phyloP scores from a whole-genome alignment of 129 eudicot species.

The Artemisia annua region DNA sequence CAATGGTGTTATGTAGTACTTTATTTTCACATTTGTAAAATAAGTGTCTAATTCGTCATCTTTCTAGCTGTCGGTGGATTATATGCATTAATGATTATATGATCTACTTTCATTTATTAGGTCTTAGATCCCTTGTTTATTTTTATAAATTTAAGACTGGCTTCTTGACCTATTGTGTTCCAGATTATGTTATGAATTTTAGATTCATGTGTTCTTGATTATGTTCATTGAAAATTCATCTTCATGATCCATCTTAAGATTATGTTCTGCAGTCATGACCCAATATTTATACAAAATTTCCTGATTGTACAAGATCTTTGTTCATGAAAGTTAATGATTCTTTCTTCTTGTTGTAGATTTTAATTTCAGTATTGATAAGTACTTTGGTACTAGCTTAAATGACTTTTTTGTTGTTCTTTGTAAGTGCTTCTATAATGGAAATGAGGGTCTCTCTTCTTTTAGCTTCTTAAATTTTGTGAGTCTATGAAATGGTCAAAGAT shows the following conservation, averaged over 20 bases:
- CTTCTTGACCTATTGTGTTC: conserved; percentile 4
- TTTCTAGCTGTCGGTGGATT: conserved; percentile 15
- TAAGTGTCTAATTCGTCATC: conserved; percentile 11
- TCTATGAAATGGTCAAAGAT: no score
- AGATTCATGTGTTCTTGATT: conserved; percentile 10
- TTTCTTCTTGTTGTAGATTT: neutral
- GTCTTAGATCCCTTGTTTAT: conserved; percentile 8
- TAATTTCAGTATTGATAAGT: neutral
- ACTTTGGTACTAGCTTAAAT: neutral
- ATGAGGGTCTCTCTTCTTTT: neutral
- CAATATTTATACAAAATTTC: no score
- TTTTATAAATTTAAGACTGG: neutral
- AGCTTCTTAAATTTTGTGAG: no score
- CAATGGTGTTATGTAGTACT: conserved; percentile 6
- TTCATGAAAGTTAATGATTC: neutral
- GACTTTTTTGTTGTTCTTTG: neutral
- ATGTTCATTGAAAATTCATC: neutral
- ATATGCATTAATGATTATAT: neutral
- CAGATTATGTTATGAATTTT: conserved; percentile 4
- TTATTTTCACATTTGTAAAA: neutral
- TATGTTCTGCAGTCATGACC: conserved; percentile 17
- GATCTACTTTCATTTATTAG: conserved; percentile 13
- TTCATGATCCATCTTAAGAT: conserved; percentile 9
- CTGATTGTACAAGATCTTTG: conserved; percentile 3
- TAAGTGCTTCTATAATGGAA: neutral